Evolutionary conservation across 2,329 filamentous ascomycete genomes (phyloP).

Genomic region (Aspergillus pseudonomiae): DNA sequence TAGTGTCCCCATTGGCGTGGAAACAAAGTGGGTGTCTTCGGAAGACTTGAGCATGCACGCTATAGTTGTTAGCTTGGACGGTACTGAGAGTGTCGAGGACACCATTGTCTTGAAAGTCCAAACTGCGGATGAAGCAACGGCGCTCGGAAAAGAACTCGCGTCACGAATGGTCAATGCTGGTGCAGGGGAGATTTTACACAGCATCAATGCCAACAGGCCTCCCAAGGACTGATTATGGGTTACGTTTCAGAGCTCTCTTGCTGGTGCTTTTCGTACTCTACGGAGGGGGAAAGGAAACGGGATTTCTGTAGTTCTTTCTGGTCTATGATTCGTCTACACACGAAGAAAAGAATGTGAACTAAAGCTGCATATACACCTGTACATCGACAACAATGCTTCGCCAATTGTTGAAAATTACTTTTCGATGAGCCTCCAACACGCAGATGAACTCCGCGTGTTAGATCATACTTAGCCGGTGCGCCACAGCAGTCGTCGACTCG

Average conservation of each 20-base stretch:
- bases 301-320: no score
- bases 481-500: no score
- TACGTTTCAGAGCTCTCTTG: no score
- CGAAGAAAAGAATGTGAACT: no score
- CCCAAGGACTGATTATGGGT: slow-evolving; percentile 5
- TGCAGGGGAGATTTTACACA: slow-evolving; percentile 29
- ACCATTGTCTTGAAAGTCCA: background rate
- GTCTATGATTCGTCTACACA: no score
- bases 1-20: slow-evolving; percentile 14
- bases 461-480: slow-evolving; percentile 48
- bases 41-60: slow-evolving; percentile 3
- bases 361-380: no score
- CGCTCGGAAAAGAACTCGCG: slow-evolving; percentile 1
- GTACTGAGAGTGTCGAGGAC: slow-evolving; percentile 1
- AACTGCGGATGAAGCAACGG: background rate
- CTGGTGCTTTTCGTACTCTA: no score
- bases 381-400: no score
- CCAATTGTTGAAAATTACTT: no score
- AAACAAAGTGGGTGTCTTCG: slow-evolving; percentile 13
- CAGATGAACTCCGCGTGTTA: slow-evolving; percentile 47
- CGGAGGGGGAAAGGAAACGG: no score
- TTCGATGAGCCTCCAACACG: slow-evolving; percentile 35
- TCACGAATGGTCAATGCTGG: slow-evolving; percentile 1
- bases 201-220: slow-evolving; percentile 7
- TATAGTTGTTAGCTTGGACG: slow-evolving; percentile 17